Base-by-base conservation (phyloP, 129 eudicot species). In the Kitagawia praeruptora region DNA sequence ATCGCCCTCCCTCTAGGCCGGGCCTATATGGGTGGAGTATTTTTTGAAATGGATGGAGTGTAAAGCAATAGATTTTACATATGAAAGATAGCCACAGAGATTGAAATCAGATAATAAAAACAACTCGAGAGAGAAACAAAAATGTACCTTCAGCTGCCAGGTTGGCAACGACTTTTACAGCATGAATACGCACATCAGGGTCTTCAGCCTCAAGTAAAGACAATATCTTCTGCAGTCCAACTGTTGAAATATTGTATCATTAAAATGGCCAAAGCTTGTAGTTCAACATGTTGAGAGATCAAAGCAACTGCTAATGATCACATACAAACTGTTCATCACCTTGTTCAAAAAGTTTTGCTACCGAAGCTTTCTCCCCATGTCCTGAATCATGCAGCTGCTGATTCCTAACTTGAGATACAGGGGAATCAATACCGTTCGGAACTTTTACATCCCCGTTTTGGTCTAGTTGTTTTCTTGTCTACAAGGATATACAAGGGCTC, bases 91-190 rank as follows among this genome's bases (percentile, higher is more conserved):
- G 9, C 14, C 31, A 45, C 23, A 23, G 75, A 64, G 48, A 54
- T 39, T 49, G 31, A 66, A 46, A 48, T 19, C 4, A 42, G 39
- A 69, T 69, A n/a, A 79, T 21, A 51, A 48, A 46, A 46, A 61
- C 42, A 11, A 82, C 6, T 21, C 34, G 25, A 25, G 53, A 84
- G 31, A 40, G 4, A 74, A 25, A 45, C 38, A 74, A 2, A 75
- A 25, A 46, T 75, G 74, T 87, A 93, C 98, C 98, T 91, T 93
- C 98, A 39, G 98, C 98, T 28, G 98, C 98, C 72, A 93, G 87
- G 86, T 93, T 93, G 21, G 98, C 98, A 12, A 93, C 96, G 56
- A 93, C 98, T 87, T 93, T 93, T 8, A 93, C 97, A 75, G 98
- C 98, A 85, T 93, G 98, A 76, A 93, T 91, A 38, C 93, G 91